These are phyloP conservation scores for Penicillium chermesinum DNA, from an alignment of 495 filamentous ascomycete species.

Conservation along the genomic window DNA sequence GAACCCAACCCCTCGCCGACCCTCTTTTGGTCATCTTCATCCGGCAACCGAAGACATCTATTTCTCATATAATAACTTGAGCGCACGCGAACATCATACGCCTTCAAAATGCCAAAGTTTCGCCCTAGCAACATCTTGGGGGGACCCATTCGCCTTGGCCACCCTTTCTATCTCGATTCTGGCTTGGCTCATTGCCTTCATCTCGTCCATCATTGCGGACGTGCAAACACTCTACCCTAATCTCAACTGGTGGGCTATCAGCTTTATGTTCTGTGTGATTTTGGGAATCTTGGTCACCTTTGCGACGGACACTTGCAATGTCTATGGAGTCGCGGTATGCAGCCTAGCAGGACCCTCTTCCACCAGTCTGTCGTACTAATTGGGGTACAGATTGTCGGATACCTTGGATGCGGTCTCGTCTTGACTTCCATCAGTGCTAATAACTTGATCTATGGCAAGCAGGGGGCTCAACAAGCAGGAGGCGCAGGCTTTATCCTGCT, in stretches of 20 bases:
- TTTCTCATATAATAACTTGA: background rate
- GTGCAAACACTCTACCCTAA: conserved; percentile 60
- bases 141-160: conserved; percentile 91
- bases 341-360: background rate
- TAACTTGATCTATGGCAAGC: conserved; percentile 64
- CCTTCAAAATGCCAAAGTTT: conserved; percentile 51
- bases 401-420: conserved; percentile 74
- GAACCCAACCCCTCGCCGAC: background rate
- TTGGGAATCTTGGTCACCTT: conserved; percentile 73
- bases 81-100: conserved; percentile 2
- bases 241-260: conserved; percentile 84
- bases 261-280: conserved; percentile 80
- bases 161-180: conserved; percentile 87
- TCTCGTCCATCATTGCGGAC: conserved; percentile 76
- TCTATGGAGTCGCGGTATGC: conserved; percentile 83
- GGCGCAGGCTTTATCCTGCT: conserved; percentile 94
- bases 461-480: conserved; percentile 73
- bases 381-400: conserved; percentile 66
- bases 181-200: conserved; percentile 89
- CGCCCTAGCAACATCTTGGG: conserved; percentile 84
- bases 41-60: background rate
- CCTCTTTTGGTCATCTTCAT: background rate
- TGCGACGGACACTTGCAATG: conserved; percentile 72
- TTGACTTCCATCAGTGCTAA: conserved; percentile 81
- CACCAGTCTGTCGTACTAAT: conserved; percentile 11